Percentiles rank a stretch among this genome's conserved stretches.
Evolutionary conservation across 2,329 filamentous ascomycete species (phyloP).

Genomic region (Colletotrichum somersetense): DNA sequence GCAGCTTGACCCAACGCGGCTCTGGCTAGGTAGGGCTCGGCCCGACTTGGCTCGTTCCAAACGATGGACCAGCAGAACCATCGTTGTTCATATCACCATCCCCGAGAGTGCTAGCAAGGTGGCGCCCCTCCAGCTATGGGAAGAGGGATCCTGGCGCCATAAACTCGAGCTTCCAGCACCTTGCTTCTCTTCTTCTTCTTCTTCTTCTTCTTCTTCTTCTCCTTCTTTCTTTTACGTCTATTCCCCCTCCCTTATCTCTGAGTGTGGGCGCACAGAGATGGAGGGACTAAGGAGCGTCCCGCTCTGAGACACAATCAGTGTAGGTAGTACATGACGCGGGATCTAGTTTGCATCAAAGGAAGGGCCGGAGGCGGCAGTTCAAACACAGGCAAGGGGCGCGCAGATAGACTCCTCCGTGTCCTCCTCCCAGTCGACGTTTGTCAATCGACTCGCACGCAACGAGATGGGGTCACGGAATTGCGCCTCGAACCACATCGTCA

Average conservation of each 20-base stretch:
- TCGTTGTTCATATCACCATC: background rate
- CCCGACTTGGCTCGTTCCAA: slow-evolving; percentile 18
- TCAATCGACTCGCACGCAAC: background rate
- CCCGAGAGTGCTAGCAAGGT: too few relatives aligned
- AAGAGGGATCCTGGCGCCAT: background rate
- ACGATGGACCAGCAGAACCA: background rate
- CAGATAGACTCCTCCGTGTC: too few relatives aligned
- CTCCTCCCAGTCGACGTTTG: background rate
- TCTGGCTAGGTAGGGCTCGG: slow-evolving; percentile 1
- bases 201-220: too few relatives aligned
- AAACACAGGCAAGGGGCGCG: background rate
- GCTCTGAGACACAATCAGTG: slow-evolving; percentile 29
- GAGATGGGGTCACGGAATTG: background rate
- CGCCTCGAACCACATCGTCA: background rate
- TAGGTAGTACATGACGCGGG: slow-evolving; percentile 3
- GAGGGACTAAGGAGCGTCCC: slow-evolving; percentile 30
- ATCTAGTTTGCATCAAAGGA: slow-evolving; percentile 8
- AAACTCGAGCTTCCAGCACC: background rate
- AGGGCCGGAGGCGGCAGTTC: background rate
- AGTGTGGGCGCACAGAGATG: slow-evolving; percentile 19
- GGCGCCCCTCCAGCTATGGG: background rate
- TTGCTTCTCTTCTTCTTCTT: too few relatives aligned
- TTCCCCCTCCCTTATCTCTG: background rate
- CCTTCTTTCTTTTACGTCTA: too few relatives aligned
- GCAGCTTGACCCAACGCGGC: background rate